A percentile compares a stretch with the other conserved stretches of the same genome.
phyloP scores from a whole-genome alignment of 257 asterid species.

The Mentha longifolia region DNA sequence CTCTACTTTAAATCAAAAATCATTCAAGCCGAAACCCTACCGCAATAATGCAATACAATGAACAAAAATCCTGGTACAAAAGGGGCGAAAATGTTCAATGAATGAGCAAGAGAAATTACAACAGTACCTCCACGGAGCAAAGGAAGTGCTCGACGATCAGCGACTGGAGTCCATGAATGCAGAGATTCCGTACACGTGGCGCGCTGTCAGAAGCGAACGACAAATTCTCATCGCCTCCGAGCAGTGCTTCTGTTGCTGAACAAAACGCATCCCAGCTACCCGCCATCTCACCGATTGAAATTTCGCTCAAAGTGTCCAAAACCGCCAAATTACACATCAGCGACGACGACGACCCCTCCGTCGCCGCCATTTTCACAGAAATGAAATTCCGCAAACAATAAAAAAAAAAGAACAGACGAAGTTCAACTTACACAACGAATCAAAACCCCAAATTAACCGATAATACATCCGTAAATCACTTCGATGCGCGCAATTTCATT shows the following conservation, averaged over 20 bases:
- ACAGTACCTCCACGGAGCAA: slow-evolving; percentile 63
- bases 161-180: slow-evolving; percentile 64
- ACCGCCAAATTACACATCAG: slow-evolving; percentile 54
- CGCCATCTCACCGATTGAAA: slow-evolving; percentile 52
- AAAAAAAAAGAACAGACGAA: not conserved
- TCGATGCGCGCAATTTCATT: not conserved
- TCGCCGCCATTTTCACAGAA: slow-evolving; percentile 51
- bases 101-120: slow-evolving; percentile 23
- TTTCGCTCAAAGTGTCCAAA: slow-evolving; percentile 60
- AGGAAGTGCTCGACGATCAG: slow-evolving; percentile 73
- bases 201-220: slow-evolving; percentile 49
- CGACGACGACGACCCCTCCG: slow-evolving; percentile 44
- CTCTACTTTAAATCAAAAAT: not conserved
- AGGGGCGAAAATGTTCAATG: not conserved
- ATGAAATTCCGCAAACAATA: not conserved
- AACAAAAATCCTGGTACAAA: not conserved
- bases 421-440: slow-evolving; percentile 7
- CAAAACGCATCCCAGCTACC: slow-evolving; percentile 76
- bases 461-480: not conserved
- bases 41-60: not conserved
- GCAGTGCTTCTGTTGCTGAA: slow-evolving; percentile 53
- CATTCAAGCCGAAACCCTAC: not conserved
- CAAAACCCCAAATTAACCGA: slow-evolving; percentile 30
- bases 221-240: slow-evolving; percentile 51
- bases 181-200: slow-evolving; percentile 53